phyloP scores from a whole-genome alignment of 306 rosid species.

The Prunus kanzakura region DNA sequence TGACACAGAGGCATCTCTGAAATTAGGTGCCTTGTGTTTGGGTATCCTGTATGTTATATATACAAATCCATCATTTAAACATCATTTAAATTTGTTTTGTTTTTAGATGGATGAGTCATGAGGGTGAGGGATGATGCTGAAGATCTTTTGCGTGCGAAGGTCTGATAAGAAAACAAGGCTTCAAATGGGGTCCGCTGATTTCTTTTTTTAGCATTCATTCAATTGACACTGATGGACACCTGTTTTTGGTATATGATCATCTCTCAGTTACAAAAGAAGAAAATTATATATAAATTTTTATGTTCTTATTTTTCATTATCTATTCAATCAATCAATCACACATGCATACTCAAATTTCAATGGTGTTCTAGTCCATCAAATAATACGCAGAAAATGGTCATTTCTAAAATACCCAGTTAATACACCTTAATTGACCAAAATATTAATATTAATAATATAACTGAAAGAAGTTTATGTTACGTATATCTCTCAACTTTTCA shows the following conservation, averaged over 20 bases:
- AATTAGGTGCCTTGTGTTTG: no score
- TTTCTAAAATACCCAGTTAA: background rate
- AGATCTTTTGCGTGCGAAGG: constrained; percentile 49
- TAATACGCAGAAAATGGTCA: background rate
- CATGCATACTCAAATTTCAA: background rate
- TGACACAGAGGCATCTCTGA: background rate
- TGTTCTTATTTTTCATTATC: background rate
- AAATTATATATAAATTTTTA: background rate
- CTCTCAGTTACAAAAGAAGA: background rate
- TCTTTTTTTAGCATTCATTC: constrained; percentile 21
- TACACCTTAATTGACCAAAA: constrained; percentile 9
- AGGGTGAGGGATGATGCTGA: background rate
- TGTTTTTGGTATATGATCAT: constrained; percentile 2
- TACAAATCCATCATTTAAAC: background rate
- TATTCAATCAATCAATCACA: background rate
- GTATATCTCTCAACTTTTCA: no score
- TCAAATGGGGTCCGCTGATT: constrained; percentile 35
- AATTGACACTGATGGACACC: constrained; percentile 16
- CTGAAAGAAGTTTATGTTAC: background rate
- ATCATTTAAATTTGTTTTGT: background rate
- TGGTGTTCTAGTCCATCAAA: background rate
- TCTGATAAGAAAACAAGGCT: constrained; percentile 25
- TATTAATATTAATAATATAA: background rate
- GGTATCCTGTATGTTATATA: no score
- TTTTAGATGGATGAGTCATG: background rate